Evolutionary conservation across 2,329 filamentous ascomycete species (phyloP), one percentile per base, ranked within the genome.

Genomic region (Trichophyton verrucosum): DNA sequence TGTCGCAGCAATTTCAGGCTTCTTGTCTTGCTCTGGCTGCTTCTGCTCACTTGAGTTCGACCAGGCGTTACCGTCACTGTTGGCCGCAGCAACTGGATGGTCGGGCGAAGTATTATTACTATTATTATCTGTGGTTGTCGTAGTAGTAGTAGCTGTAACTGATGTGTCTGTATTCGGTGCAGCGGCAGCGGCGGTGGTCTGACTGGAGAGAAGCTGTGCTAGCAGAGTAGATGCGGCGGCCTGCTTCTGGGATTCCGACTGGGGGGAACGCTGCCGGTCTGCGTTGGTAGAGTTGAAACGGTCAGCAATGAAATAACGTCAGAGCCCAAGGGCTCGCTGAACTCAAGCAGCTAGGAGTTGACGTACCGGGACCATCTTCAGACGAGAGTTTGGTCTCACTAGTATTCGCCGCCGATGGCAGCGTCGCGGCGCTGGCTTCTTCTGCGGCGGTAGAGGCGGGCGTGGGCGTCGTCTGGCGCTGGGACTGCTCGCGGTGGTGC

Each of bases 221-320:
- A 76, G 68, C 15, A 76, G 69, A 49, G 74, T 71, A 27, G 72
- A 74, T 60, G 74, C 74, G 49, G 74, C 74, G 47, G 68, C 73
- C 63, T 76, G 74, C 46, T 73, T 73, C 57, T 73, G 70, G 61
- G 68, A 61, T 60, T 74, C 68, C 17, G 64, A 64, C 46, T 33
- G 49, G 22, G 49, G 17, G 7, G 49, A 8, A 9, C 13, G 24
- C 22, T 24, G 49, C 22, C 49, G 49, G 49, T 53, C 49, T 53
- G 30, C 27, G 6, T 7, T 7, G 20, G 9, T 13, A 5, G 13
- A 44, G 40, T 15, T 44, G n/a, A 44, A n/a, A n/a, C 6, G 15
- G 40, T 44, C 40, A 44, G 40, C 4, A 44, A 17, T 17, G 40
- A 17, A 17, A 44, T n/a, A 44, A 42, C 13, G 11, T 44, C 40